Evolutionary conservation across 257 asterid species (phyloP).

Genomic region (Scutellaria barbata): DNA sequence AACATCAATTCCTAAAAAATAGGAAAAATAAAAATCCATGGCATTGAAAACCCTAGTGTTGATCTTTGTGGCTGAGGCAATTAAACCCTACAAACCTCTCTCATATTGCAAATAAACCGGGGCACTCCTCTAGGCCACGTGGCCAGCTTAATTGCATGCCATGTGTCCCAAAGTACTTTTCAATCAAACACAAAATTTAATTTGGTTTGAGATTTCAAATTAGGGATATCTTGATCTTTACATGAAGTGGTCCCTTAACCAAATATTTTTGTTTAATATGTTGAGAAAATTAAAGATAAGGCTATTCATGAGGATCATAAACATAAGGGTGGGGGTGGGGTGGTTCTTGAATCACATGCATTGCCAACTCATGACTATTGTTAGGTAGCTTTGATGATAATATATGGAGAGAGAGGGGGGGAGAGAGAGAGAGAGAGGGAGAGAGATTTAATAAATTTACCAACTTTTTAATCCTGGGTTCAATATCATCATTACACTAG

Average conservation of each 20-base stretch:
- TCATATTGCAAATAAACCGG: slow-evolving; percentile 24
- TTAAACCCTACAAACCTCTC: background rate
- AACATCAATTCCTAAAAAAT: no score
- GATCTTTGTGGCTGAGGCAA: slow-evolving; percentile 25
- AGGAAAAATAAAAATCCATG: background rate
- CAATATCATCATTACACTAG: slow-evolving; percentile 3
- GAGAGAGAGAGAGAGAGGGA: background rate
- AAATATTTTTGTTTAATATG: slow-evolving; percentile 23
- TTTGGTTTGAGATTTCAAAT: slow-evolving; percentile 11
- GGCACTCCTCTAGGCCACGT: slow-evolving; percentile 30
- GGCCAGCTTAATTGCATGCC: background rate
- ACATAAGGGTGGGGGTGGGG: slow-evolving; percentile 29
- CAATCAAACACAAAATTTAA: background rate
- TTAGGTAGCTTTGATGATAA: slow-evolving; percentile 48
- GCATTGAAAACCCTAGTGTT: slow-evolving; percentile 15
- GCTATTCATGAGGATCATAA: slow-evolving; percentile 47
- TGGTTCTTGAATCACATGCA: slow-evolving; percentile 50
- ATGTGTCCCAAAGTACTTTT: slow-evolving; percentile 19
- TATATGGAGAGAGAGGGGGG: slow-evolving; percentile 5
- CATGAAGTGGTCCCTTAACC: slow-evolving; percentile 45
- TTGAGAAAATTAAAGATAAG: slow-evolving; percentile 31
- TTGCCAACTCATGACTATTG: slow-evolving; percentile 46
- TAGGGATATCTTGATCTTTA: slow-evolving; percentile 18
- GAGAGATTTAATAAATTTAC: slow-evolving; percentile 31
- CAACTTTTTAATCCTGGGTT: slow-evolving; percentile 14